A percentile compares a stretch with the other conserved stretches of the same genome.
These are phyloP conservation scores for Cercospora sp. DNA, from an alignment of 2,329 filamentous ascomycete genomes.

Conservation along the genomic window DNA sequence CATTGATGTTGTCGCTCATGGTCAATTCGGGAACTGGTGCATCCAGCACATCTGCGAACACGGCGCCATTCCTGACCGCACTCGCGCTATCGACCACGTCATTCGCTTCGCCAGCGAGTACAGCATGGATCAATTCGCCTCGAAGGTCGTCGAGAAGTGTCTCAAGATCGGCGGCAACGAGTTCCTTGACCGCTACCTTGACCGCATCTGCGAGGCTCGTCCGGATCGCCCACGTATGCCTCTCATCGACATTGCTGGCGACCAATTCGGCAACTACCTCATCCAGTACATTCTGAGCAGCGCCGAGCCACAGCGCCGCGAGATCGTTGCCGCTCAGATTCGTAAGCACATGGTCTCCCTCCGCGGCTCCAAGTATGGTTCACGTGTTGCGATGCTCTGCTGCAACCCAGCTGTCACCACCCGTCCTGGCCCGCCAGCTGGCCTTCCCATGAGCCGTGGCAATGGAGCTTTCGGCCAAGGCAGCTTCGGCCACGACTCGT, in stretches of 20 bases:
- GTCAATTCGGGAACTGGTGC: conserved; percentile 99
- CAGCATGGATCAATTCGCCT: conserved; percentile 98
- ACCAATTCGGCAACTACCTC: conserved; percentile 98
- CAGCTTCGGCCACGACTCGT: conserved; percentile 27
- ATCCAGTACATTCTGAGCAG: conserved; percentile 96
- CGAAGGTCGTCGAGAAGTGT: conserved; percentile 98
- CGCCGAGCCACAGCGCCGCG: conserved; percentile 81
- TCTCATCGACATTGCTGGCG: conserved; percentile 95
- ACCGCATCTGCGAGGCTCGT: conserved; percentile 89
- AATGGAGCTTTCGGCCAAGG: conserved; percentile 25
- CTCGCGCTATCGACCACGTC: conserved; percentile 91
- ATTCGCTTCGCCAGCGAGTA: conserved; percentile 92
- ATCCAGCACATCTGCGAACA: conserved; percentile 99
- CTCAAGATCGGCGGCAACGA: conserved; percentile 92
- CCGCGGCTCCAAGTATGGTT: conserved; percentile 96
- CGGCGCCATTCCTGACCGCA: conserved; percentile 84
- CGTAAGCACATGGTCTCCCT: conserved; percentile 99
- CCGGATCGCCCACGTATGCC: conserved; percentile 91
- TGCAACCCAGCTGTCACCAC: conserved; percentile 90
- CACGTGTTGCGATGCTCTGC: conserved; percentile 97
- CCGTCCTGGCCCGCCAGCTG: conserved; percentile 80
- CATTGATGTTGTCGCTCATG: conserved; percentile 94
- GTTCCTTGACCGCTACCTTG: conserved; percentile 88
- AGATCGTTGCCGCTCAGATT: conserved; percentile 90
- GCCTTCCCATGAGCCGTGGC: conserved; percentile 43